Base-by-base conservation (phyloP, 2,329 filamentous ascomycete species). In the Colletotrichum sublineola region DNA sequence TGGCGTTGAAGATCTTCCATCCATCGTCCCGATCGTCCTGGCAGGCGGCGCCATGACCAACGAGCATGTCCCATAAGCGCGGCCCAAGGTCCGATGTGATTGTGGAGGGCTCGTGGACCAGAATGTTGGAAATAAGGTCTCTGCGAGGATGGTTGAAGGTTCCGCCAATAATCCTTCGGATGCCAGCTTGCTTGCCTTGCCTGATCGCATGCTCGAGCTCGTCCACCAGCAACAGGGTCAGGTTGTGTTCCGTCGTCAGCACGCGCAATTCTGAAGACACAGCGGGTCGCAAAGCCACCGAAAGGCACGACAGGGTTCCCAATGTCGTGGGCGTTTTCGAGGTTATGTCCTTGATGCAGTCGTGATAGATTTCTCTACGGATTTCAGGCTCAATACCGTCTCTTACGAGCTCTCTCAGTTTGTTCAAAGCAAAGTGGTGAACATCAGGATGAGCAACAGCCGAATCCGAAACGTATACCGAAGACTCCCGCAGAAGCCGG, bases 401-500 rank as follows among this genome's bases (percentile, higher is more conserved):
- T n/a, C 77, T 78, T 36, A 93, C 82, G n/a, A 95, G 82, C 11
- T 87, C 84, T 56, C 83, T 86, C 31, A 96, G 84, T 75, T 91
- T 90, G 8, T 86, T 82, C 58, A 86, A 86, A 8, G 91, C 92
- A 75, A 92, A 90, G 5, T 84, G 81, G 75, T 94, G 91, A 20
- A 95, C 83, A 20, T 91, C 88, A 2, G 87, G 85, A 75, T 89
- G 86, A 11, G 89, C 87, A 63, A 90, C 86, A 11, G 88, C 86
- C 5, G 86, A 85, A 18, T 88, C 86, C 11, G 85, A 81, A 29
- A 83, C 84, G 40, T 85, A 86, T 15, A 89, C 85, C 0, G 91
- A 92, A 3, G 93, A 91, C 76, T 95, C 92, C 73, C 93, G 90
- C 53, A 96, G 86, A 24, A 97, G 81, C 33, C 92, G 89, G 63